Evolutionary conservation across 352 stramenopile species (phyloP).

Genomic region (Phytophthora foliorum): DNA sequence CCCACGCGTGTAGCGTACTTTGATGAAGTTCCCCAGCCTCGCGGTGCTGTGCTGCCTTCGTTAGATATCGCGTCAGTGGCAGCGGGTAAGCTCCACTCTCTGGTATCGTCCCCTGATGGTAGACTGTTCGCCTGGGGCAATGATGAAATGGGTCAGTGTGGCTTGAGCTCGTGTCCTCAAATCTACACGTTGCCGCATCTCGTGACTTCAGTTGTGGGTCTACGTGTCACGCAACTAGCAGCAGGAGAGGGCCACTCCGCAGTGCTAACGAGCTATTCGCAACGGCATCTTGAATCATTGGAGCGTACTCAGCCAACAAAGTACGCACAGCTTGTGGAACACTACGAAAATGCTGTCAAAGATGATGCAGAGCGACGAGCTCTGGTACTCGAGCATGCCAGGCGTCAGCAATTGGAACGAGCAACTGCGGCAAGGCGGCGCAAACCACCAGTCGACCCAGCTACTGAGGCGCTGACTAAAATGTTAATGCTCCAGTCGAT

Average conservation of each 20-base stretch:
- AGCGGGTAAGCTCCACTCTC: conserved; percentile 66
- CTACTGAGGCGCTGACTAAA: conserved; percentile 28
- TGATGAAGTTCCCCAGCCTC: conserved; percentile 19
- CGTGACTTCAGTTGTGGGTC: conserved; percentile 64
- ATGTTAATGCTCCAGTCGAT: conserved; percentile 38
- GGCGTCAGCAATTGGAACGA: conserved; percentile 34
- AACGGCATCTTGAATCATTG: conserved; percentile 53
- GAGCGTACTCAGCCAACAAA: conserved; percentile 55
- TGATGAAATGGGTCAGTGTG: conserved; percentile 81
- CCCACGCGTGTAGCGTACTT: conserved; percentile 70
- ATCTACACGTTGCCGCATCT: conserved; percentile 83
- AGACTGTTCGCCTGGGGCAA: conserved; percentile 77
- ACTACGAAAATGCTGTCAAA: conserved; percentile 49
- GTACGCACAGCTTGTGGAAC: conserved; percentile 53
- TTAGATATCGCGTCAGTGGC: conserved; percentile 52
- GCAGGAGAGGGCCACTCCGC: conserved; percentile 67
- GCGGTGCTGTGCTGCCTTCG: conserved; percentile 1
- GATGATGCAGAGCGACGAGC: conserved; percentile 48
- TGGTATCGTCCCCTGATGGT: conserved; percentile 55
- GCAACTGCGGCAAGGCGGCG: conserved; percentile 42
- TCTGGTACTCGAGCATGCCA: conserved; percentile 42
- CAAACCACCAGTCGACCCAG: conserved; percentile 50
- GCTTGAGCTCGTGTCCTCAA: conserved; percentile 71
- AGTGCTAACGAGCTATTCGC: conserved; percentile 49
- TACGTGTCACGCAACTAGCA: conserved; percentile 60